A percentile compares a stretch with the other conserved stretches of the same genome.
phyloP scores from a whole-genome alignment of 345 rosid genomes.

The Eucalyptus brandiana region DNA sequence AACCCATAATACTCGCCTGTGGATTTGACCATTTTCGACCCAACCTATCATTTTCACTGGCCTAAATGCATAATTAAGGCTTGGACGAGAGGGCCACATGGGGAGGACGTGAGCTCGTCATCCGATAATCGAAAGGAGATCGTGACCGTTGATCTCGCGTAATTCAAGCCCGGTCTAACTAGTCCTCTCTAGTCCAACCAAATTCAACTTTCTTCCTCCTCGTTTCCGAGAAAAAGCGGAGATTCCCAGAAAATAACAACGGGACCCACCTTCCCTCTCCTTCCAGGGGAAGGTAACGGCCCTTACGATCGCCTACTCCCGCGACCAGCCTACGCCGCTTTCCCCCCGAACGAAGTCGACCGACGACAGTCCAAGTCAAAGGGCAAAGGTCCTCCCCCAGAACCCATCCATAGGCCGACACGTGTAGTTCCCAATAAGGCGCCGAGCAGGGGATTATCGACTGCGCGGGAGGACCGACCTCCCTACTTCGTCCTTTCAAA shows the following conservation, averaged over 20 bases:
- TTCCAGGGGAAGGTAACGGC: not conserved
- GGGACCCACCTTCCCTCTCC: not conserved
- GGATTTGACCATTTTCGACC: no score
- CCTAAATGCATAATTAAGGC: not conserved
- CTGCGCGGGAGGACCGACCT: not conserved
- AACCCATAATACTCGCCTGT: not conserved
- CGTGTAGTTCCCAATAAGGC: not conserved
- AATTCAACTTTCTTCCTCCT: not conserved
- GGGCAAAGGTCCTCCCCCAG: not conserved
- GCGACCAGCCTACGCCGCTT: not conserved
- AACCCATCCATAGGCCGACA: not conserved
- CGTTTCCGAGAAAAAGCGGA: not conserved
- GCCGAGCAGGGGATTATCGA: not conserved
- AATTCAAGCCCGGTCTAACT: not conserved
- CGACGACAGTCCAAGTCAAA: not conserved
- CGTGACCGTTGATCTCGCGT: not conserved
- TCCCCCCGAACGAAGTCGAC: not conserved
- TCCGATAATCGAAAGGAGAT: not conserved
- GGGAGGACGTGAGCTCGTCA: not conserved
- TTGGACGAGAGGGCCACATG: not conserved
- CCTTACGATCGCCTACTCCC: not conserved
- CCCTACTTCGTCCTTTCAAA: not conserved
- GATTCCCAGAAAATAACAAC: not conserved
- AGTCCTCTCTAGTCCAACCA: not conserved
- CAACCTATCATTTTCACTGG: not conserved